Evolutionary conservation across 495 filamentous ascomycete genomes (phyloP).

Genomic region (Penicillium maclennaniae): DNA sequence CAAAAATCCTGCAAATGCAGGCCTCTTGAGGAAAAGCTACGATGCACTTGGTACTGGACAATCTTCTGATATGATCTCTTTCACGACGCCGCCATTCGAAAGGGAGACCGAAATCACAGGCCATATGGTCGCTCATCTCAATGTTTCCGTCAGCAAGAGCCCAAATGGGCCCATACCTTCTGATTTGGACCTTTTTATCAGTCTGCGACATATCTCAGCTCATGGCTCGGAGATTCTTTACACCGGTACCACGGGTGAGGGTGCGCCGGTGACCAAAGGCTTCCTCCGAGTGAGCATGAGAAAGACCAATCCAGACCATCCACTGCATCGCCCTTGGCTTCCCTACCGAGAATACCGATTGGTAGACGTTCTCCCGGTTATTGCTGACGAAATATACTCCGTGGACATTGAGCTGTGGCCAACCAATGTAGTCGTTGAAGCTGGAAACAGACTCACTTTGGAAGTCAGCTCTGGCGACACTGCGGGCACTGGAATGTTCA

Average conservation of each 20-base stretch:
- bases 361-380: slow-evolving; percentile 47
- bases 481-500: neutral
- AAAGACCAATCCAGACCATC: slow-evolving; percentile 39
- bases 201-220: slow-evolving; percentile 49
- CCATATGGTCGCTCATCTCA: slow-evolving; percentile 53
- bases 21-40: neutral
- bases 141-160: slow-evolving; percentile 40
- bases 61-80: slow-evolving; percentile 28
- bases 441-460: neutral
- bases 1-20: slow-evolving; percentile 10
- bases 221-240: slow-evolving; percentile 54
- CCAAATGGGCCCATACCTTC: slow-evolving; percentile 11
- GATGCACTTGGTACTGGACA: neutral
- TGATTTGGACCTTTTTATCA: slow-evolving; percentile 61
- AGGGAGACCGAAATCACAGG: slow-evolving; percentile 57
- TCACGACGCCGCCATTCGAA: slow-evolving; percentile 44
- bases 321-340: slow-evolving; percentile 41
- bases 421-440: slow-evolving; percentile 53
- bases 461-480: slow-evolving; percentile 1
- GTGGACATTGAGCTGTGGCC: slow-evolving; percentile 63
- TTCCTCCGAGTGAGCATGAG: slow-evolving; percentile 45
- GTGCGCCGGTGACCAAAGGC: slow-evolving; percentile 25
- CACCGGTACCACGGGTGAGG: slow-evolving; percentile 48
- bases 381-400: slow-evolving; percentile 43
- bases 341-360: slow-evolving; percentile 52